Evolutionary conservation across 1,284 basidiomycete genomes (phyloP), one percentile per base, ranked within the genome.

Genomic region (Xanthoconium separans): DNA sequence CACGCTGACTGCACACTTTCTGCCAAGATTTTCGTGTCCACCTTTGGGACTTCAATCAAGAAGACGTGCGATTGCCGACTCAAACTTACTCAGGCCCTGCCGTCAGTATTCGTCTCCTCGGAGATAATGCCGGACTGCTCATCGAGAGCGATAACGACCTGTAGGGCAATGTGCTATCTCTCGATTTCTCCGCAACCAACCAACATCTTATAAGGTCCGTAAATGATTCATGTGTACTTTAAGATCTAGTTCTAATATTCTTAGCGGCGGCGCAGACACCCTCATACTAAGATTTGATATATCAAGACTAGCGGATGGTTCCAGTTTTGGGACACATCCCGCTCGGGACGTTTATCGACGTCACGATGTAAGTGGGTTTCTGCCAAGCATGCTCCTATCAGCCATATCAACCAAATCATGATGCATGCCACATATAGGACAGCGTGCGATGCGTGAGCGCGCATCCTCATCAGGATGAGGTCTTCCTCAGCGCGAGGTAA

Each of bases 1-100:
- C 50, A 37, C 20, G 36, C 63, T 61, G 44, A 57, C 50, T n/a
- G 33, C 48, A 42, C 20, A 43, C 51, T 33, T 45, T 50, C 47
- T 47, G 45, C 56, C 49, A 60, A 89, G 87, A 91, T 69, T 75
- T 81, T 3, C 68, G 74, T 16, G 75, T 88, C 13, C 75, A 77
- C 51, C 68, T 91, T 16, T 88, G 85, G 85, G 85, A 91, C 60
- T 82, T 91, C 57, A 75, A 89, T 59, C 82, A 85, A 59, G 80
- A 87, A 15, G 73, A 85, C 55, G 61, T 85, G 30, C 63, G 61
- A 9, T 58, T 50, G n/a, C 81, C 85, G 6, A 76, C 75, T 18
- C 71, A 68, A 53, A 74, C 72, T 12, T 78, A 82, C 54, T 61
- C 60, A 30, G 87, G 84, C 2, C 83, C 80, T 18, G 69, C 65